A percentile compares a stretch with the other conserved stretches of the same genome.
Evolutionary conservation across 345 rosid species (phyloP).

Genomic region (Pistacia integerrima): DNA sequence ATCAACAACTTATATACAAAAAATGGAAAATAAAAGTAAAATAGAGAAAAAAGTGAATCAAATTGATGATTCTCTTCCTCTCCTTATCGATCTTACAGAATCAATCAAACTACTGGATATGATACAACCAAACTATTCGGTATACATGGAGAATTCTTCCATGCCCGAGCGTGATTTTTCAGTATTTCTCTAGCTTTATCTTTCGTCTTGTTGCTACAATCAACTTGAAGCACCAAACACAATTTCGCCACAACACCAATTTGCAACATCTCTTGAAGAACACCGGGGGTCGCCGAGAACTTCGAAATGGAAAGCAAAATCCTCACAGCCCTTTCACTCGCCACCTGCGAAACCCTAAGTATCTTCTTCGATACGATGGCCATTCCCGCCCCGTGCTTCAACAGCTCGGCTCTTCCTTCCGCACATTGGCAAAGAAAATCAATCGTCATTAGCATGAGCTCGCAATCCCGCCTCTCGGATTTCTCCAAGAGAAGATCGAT

Average conservation of each 20-base stretch:
- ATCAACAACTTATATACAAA: slow-evolving; percentile 11
- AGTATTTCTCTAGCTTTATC: slow-evolving; percentile 68
- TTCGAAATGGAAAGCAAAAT: slow-evolving; percentile 58
- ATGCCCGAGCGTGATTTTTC: slow-evolving; percentile 59
- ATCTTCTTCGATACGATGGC: slow-evolving; percentile 81
- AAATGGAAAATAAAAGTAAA: not conserved
- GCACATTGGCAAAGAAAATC: slow-evolving; percentile 68
- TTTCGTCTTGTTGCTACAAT: slow-evolving; percentile 43
- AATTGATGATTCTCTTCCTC: not conserved
- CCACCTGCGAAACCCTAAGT: slow-evolving; percentile 62
- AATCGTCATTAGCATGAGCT: slow-evolving; percentile 51
- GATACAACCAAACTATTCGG: slow-evolving; percentile 38
- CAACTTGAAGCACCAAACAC: slow-evolving; percentile 66
- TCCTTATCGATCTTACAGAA: not conserved
- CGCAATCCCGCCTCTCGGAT: slow-evolving; percentile 45
- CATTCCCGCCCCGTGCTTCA: slow-evolving; percentile 64
- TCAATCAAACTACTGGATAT: slow-evolving; percentile 36
- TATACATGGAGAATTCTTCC: slow-evolving; percentile 70
- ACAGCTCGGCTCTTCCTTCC: slow-evolving; percentile 74
- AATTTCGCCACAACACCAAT: slow-evolving; percentile 71
- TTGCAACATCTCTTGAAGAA: slow-evolving; percentile 72
- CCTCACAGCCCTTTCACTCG: slow-evolving; percentile 65
- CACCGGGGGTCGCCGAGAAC: slow-evolving; percentile 51
- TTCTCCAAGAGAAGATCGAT: slow-evolving; percentile 73
- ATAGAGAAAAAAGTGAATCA: not conserved